Evolutionary conservation across 2,329 filamentous ascomycete genomes (phyloP).

Genomic region (Xylaria sp.): DNA sequence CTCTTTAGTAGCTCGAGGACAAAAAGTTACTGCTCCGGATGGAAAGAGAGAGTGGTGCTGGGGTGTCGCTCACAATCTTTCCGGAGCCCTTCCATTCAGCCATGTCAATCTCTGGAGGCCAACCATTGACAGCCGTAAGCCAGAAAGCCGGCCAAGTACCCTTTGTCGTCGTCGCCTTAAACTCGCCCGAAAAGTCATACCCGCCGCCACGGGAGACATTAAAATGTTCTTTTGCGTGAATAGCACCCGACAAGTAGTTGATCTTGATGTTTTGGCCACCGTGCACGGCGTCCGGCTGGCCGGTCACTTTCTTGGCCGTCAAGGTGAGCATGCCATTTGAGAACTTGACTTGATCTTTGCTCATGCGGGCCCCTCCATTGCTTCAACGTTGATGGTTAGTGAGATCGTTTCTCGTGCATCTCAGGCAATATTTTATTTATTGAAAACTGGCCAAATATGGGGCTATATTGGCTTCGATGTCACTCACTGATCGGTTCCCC

Average conservation of each 20-base stretch:
- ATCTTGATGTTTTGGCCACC: slow-evolving; percentile 56
- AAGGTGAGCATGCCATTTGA: slow-evolving; percentile 56
- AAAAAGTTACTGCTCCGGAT: too few species aligned
- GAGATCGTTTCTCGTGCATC: neutral
- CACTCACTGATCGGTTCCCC: slow-evolving; percentile 62
- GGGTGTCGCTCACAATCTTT: slow-evolving; percentile 53
- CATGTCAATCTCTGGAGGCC: slow-evolving; percentile 69
- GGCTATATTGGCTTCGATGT: neutral
- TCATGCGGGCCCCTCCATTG: slow-evolving; percentile 67
- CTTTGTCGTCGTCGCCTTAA: slow-evolving; percentile 52
- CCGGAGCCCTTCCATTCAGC: slow-evolving; percentile 70
- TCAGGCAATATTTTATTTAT: too few species aligned
- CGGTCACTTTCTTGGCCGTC: slow-evolving; percentile 57
- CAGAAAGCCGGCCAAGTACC: slow-evolving; percentile 69
- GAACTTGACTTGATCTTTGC: slow-evolving; percentile 56
- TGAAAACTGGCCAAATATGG: neutral
- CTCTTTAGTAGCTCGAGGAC: neutral
- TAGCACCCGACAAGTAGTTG: slow-evolving; percentile 62
- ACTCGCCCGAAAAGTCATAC: slow-evolving; percentile 55
- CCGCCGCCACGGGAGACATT: slow-evolving; percentile 52
- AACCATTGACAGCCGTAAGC: slow-evolving; percentile 63
- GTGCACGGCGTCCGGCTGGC: slow-evolving; percentile 52
- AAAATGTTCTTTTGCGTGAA: slow-evolving; percentile 54
- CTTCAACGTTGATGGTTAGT: slow-evolving; percentile 13
- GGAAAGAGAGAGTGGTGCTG: neutral